Evolutionary conservation across 768 basidiomycete species (phyloP).

Genomic region (Mycena venus): DNA sequence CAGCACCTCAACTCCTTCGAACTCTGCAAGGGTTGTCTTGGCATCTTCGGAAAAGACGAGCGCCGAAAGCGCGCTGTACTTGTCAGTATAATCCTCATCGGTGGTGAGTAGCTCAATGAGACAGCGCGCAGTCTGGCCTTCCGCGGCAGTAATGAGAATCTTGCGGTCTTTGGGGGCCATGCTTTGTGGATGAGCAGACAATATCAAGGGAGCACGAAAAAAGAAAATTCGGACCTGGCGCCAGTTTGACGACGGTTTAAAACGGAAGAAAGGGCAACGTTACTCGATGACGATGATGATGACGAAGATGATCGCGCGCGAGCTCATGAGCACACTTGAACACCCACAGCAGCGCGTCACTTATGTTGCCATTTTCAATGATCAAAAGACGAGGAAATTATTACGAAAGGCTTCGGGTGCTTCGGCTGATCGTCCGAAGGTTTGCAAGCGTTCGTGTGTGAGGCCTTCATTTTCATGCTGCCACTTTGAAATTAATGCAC

Average conservation of each 20-base stretch:
- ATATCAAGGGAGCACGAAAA: not conserved
- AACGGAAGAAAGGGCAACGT: not conserved
- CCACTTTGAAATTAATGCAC: no score
- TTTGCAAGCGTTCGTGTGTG: no score
- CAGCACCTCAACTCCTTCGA: constrained; percentile 9
- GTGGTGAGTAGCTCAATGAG: constrained; percentile 34
- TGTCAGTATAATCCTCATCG: not conserved
- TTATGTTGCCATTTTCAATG: no score
- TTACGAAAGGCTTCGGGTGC: no score
- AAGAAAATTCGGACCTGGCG: not conserved
- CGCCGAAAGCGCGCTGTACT: not conserved
- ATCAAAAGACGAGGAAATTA: no score
- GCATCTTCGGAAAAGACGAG: constrained; percentile 37
- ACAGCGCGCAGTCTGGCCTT: constrained; percentile 47
- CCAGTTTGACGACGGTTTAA: constrained; percentile 11
- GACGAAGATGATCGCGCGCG: constrained; percentile 11
- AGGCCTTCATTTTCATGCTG: no score
- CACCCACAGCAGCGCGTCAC: no score
- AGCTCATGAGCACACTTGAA: no score
- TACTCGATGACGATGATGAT: constrained; percentile 3
- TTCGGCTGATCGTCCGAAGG: no score
- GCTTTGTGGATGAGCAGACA: not conserved
- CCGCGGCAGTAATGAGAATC: constrained; percentile 44
- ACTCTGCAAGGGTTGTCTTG: constrained; percentile 33
- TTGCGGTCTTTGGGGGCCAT: constrained; percentile 30